phyloP scores from a whole-genome alignment of 768 basidiomycete species.

The Harrya chromipes region DNA sequence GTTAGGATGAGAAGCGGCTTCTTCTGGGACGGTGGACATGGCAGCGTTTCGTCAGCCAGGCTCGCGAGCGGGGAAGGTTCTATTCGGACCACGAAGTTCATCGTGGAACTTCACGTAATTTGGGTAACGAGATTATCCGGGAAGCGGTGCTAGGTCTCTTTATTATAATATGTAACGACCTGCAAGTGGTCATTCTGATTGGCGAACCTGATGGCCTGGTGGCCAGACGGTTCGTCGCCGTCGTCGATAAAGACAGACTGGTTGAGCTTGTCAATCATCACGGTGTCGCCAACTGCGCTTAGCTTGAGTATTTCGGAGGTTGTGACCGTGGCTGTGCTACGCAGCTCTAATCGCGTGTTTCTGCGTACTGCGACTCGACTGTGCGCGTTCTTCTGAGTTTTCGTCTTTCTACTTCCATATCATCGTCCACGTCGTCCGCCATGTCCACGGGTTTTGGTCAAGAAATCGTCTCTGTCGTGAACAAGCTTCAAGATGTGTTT shows the following conservation, averaged over 20 bases:
- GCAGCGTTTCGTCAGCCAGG: not conserved
- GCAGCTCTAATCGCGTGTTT: slow-evolving; percentile 23
- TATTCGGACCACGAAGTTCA: too few species aligned
- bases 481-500: slow-evolving; percentile 92
- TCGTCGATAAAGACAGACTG: too few species aligned
- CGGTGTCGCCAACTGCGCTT: too few species aligned
- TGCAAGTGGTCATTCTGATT: not conserved
- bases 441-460: slow-evolving; percentile 67
- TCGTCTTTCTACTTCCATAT: slow-evolving; percentile 15
- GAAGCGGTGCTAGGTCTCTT: not conserved
- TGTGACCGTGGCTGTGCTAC: slow-evolving; percentile 27
- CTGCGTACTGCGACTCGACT: slow-evolving; percentile 4
- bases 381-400: slow-evolving; percentile 2
- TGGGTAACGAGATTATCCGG: not conserved
- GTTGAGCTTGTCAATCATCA: too few species aligned
- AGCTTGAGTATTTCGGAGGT: not conserved
- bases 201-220: not conserved
- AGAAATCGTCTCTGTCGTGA: slow-evolving; percentile 78
- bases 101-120: slow-evolving; percentile 10
- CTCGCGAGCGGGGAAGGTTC: too few species aligned
- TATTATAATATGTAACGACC: not conserved
- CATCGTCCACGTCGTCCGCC: slow-evolving; percentile 12
- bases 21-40: slow-evolving; percentile 3
- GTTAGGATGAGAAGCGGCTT: not conserved
- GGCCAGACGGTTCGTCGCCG: not conserved